Percentiles rank a stretch among this genome's conserved stretches.
phyloP scores from a whole-genome alignment of 2,329 filamentous ascomycete genomes.

The Monilinia fructigena region DNA sequence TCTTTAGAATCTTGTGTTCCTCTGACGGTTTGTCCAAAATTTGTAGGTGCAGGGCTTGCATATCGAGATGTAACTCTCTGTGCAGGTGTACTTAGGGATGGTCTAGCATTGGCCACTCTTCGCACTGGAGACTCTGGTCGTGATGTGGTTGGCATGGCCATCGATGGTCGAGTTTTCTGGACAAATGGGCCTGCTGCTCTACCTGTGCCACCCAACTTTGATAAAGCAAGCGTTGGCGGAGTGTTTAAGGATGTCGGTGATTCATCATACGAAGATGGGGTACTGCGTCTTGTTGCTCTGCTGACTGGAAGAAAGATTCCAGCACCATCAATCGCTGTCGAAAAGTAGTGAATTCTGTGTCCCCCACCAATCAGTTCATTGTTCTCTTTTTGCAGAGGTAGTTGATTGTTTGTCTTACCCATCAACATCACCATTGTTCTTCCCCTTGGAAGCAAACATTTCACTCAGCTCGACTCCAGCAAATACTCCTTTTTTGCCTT shows the following conservation, averaged over 20 bases:
- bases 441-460: slow-evolving; percentile 79
- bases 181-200: slow-evolving; percentile 66
- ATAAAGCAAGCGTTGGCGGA: slow-evolving; percentile 62
- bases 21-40: slow-evolving; percentile 63
- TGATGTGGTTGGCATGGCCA: slow-evolving; percentile 54
- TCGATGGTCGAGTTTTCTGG: slow-evolving; percentile 70
- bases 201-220: slow-evolving; percentile 81
- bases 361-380: slow-evolving; percentile 31
- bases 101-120: slow-evolving; percentile 58
- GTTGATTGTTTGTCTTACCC: slow-evolving; percentile 59
- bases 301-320: slow-evolving; percentile 91
- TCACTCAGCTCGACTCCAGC: slow-evolving; percentile 84
- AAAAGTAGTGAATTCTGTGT: slow-evolving; percentile 71
- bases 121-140: slow-evolving; percentile 84
- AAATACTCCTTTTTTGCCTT: slow-evolving; percentile 87
- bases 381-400: slow-evolving; percentile 16
- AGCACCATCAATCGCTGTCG: slow-evolving; percentile 71
- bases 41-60: slow-evolving; percentile 60
- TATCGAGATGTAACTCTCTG: slow-evolving; percentile 55
- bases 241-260: slow-evolving; percentile 66
- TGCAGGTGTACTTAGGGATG: slow-evolving; percentile 56
- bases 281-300: slow-evolving; percentile 71
- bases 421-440: slow-evolving; percentile 95
- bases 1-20: slow-evolving; percentile 55
- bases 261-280: slow-evolving; percentile 51